Evolutionary conservation across 2,329 filamentous ascomycete genomes (phyloP).

Genomic region (Colletotrichum eremochloae): DNA sequence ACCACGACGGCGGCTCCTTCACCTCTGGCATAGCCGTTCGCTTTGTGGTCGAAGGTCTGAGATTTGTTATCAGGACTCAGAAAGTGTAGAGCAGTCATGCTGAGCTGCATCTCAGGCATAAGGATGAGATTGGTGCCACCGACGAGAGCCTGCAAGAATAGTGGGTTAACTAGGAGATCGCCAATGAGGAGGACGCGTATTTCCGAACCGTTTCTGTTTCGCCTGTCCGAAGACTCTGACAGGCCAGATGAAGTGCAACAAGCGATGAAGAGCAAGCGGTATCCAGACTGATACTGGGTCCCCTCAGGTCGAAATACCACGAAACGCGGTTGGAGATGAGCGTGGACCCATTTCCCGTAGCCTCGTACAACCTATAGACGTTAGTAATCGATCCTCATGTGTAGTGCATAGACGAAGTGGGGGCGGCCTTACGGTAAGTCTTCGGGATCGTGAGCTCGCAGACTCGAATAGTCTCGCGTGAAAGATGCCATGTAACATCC

Average conservation of each 20-base stretch:
- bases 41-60: neutral
- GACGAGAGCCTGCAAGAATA: conserved; percentile 41
- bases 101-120: neutral
- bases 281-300: conserved; percentile 51
- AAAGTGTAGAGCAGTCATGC: neutral
- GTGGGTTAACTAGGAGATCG: no score
- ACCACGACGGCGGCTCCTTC: conserved; percentile 44
- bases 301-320: neutral
- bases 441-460: neutral
- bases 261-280: conserved; percentile 44
- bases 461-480: neutral
- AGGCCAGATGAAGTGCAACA: conserved; percentile 50
- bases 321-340: neutral
- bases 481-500: neutral
- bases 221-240: conserved; percentile 48
- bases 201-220: conserved; percentile 46
- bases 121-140: conserved; percentile 40
- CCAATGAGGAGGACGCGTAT: no score
- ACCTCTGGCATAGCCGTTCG: conserved; percentile 2
- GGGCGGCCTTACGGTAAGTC: neutral
- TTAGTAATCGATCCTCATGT: no score
- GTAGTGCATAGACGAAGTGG: no score
- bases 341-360: neutral
- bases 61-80: conserved; percentile 9
- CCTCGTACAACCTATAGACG: neutral